Conservation (phyloP, 164 flowering plant genomes). For the Santalum album region DNA sequence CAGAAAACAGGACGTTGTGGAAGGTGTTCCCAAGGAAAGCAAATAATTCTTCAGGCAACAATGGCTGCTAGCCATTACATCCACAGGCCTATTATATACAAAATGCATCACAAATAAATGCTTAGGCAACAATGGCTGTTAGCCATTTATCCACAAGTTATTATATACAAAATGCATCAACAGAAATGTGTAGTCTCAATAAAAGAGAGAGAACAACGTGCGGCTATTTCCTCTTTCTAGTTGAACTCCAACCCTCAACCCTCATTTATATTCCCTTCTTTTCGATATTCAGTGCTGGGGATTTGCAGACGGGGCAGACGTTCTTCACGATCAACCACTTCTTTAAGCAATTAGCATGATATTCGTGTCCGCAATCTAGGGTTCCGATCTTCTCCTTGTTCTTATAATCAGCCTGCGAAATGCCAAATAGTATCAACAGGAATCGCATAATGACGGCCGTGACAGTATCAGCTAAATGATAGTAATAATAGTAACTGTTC, state of each 20-base stretch:
- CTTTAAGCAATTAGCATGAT: slow-evolving; percentile 68
- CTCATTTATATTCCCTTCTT: slow-evolving; percentile 12
- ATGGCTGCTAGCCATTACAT: too few species aligned
- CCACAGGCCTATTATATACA: too few species aligned
- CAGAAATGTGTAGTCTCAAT: background rate
- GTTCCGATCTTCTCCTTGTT: slow-evolving; percentile 42
- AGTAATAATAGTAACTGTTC: too few species aligned
- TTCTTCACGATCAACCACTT: slow-evolving; percentile 81
- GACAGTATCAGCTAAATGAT: too few species aligned
- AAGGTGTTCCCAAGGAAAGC: too few species aligned
- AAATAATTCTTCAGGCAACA: too few species aligned
- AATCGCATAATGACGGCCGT: background rate
- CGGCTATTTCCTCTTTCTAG: background rate
- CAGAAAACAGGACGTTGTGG: too few species aligned
- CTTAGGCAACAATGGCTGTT: too few species aligned
- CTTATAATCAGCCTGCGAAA: slow-evolving; percentile 47
- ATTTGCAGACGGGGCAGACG: slow-evolving; percentile 86
- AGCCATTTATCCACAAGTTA: too few species aligned
- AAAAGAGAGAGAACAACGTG: background rate
- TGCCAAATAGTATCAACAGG: background rate
- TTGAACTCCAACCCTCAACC: background rate
- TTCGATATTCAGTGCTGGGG: slow-evolving; percentile 35
- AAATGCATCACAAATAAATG: too few species aligned
- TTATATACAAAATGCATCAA: background rate
- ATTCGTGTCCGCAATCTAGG: slow-evolving; percentile 81